phyloP scores from a whole-genome alignment of 176 grass and related monocot genomes.

The Oryza glumipatula region DNA sequence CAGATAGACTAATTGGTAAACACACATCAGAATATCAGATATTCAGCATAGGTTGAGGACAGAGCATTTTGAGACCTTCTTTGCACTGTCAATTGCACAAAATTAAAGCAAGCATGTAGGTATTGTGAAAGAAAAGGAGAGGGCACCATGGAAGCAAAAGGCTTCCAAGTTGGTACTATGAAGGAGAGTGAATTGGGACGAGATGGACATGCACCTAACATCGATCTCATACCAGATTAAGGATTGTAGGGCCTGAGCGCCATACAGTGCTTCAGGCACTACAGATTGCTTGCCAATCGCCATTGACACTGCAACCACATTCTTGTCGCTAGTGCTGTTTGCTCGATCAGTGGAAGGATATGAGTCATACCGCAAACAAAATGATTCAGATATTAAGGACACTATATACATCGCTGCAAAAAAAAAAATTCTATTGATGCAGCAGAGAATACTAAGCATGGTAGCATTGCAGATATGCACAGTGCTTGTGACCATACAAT shows the following conservation, averaged over 20 bases:
- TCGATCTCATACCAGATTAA: not conserved
- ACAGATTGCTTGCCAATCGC: not conserved
- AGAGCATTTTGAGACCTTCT: not conserved
- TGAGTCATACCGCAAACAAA: not conserved
- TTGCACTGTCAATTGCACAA: not conserved
- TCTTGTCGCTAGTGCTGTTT: slow-evolving; percentile 4
- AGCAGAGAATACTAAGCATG: not conserved
- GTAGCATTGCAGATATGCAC: not conserved
- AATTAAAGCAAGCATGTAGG: not conserved
- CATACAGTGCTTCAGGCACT: not conserved
- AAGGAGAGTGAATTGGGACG: not conserved
- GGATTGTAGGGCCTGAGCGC: not conserved
- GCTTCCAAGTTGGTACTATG: not conserved
- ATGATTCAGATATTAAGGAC: not conserved
- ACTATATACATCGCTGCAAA: not conserved
- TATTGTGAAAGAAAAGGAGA: slow-evolving; percentile 22
- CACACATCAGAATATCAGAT: not conserved
- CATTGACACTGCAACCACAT: slow-evolving; percentile 12
- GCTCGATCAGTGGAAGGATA: not conserved
- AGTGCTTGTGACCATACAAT: not conserved
- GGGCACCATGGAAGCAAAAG: not conserved
- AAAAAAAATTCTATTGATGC: not conserved
- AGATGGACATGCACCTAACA: slow-evolving; percentile 18
- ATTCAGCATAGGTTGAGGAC: too few relatives aligned
- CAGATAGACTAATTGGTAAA: not conserved